phyloP scores from a whole-genome alignment of 768 basidiomycete species.

The Psilocybe azurescens region DNA sequence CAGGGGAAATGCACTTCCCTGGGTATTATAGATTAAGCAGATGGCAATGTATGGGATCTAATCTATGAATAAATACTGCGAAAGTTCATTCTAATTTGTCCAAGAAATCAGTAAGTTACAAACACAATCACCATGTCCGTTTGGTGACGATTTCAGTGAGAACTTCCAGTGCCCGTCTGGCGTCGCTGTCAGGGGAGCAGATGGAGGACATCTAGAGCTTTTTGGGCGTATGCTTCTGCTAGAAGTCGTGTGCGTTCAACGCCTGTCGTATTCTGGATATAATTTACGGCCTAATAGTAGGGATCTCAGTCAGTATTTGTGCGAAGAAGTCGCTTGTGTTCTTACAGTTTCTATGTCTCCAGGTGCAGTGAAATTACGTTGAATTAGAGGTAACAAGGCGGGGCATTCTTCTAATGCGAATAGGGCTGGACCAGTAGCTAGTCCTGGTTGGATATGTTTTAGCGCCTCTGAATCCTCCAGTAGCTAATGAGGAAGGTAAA shows the following conservation, averaged over 20 bases:
- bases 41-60: constrained; percentile 7
- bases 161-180: constrained; percentile 74
- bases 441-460: constrained; percentile 43
- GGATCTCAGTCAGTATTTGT: constrained; percentile 1
- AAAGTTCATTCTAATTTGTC: constrained; percentile 16
- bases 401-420: constrained; percentile 89
- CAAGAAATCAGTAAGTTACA: constrained; percentile 3
- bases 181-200: constrained; percentile 85
- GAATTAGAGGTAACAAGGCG: constrained; percentile 76
- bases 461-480: constrained; percentile 86
- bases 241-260: constrained; percentile 80
- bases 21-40: constrained; percentile 15
- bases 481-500: constrained; percentile 52
- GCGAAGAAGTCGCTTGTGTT: constrained; percentile 1
- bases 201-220: constrained; percentile 72
- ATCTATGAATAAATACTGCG: constrained; percentile 22
- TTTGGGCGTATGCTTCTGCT: constrained; percentile 75
- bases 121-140: constrained; percentile 50
- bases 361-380: constrained; percentile 72
- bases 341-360: constrained; percentile 85
- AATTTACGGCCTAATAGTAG: constrained; percentile 60
- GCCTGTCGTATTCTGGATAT: constrained; percentile 73
- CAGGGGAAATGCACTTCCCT: background rate
- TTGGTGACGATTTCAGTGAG: constrained; percentile 73
- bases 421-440: constrained; percentile 81